phyloP scores from a whole-genome alignment of 148 eudicot species.

The Rhododendron mucronatum region DNA sequence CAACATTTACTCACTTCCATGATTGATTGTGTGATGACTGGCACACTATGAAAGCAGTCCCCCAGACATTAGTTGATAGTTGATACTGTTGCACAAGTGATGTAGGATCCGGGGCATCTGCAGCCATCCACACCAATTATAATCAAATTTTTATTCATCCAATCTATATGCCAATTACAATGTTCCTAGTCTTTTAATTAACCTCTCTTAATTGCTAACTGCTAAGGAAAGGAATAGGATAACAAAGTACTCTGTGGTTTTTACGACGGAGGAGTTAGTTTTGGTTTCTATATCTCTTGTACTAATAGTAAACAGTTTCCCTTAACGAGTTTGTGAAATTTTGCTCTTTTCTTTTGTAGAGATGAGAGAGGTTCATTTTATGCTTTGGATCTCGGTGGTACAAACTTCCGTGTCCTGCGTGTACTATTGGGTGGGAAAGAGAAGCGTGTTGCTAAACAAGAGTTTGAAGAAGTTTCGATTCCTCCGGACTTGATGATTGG shows the following conservation, averaged over 20 bases:
- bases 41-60: neutral
- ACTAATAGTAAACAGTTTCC: neutral
- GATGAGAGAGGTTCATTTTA: slow-evolving; percentile 83
- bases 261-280: neutral
- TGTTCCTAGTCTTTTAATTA: neutral
- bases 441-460: slow-evolving; percentile 53
- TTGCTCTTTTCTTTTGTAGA: slow-evolving; percentile 31
- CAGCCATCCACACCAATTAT: neutral
- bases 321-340: neutral
- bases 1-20: neutral
- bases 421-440: slow-evolving; percentile 86
- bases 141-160: neutral
- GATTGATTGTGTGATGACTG: neutral
- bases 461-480: slow-evolving; percentile 74
- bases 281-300: neutral
- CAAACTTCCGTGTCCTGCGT: slow-evolving; percentile 91
- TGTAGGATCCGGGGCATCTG: neutral
- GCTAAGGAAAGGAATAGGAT: neutral
- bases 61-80: neutral
- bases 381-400: slow-evolving; percentile 98
- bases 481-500: slow-evolving; percentile 87
- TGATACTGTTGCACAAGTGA: neutral
- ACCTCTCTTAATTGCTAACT: neutral
- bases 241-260: neutral
- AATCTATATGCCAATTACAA: neutral